Base-by-base conservation (phyloP, 768 basidiomycete genomes). In the Jaapia argillacea region DNA sequence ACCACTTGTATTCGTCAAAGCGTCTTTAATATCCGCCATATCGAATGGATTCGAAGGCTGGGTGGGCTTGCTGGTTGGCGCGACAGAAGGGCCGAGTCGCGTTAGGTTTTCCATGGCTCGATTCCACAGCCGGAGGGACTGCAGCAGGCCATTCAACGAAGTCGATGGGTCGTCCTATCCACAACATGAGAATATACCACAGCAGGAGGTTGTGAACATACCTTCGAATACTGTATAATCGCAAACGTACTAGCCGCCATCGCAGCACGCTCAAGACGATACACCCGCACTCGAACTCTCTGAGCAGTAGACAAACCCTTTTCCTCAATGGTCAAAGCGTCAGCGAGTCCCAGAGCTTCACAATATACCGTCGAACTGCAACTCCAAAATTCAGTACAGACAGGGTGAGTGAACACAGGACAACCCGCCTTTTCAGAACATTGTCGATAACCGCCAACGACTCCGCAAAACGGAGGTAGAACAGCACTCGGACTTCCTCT, bases 121-220 rank as follows among this genome's bases (percentile, higher is more conserved):
- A 55, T 85, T 86, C 79, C 82, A 89, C 2, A 92, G 62, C 14
- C 88, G 77, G 40, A 90, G 67, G 0, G 84, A 75, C 49, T 85
- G 84, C 10, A 85, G 63, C 48, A 82, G 63, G 16, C 71, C 71
- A 36, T 72, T 66, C 13, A 89, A 54, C 2, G 79, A 72, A 4
- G 67, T 62, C 0, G 72, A 63, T 0, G 74, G 62, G 38, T 90
- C 77, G 36, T 81, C 76, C 85, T 91, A 38, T 13, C 10, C 25
- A 43, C 23, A 36, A 41, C 43, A n/a, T 44, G 28, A 47, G 21
- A 16, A 24, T 24, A 31, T 24, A 22, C 36, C 12, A 43, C 37
- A 53, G 18, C 6, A 22, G 4, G 24, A 1, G 22, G 16, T 22
- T 4, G 4, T 46, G 18, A n/a, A 54, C 62, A 7, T 46, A 87